Percentiles rank a stretch among this genome's conserved stretches.
Conservation (phyloP, 2,329 filamentous ascomycete genomes). For the Penicillium expansum region DNA sequence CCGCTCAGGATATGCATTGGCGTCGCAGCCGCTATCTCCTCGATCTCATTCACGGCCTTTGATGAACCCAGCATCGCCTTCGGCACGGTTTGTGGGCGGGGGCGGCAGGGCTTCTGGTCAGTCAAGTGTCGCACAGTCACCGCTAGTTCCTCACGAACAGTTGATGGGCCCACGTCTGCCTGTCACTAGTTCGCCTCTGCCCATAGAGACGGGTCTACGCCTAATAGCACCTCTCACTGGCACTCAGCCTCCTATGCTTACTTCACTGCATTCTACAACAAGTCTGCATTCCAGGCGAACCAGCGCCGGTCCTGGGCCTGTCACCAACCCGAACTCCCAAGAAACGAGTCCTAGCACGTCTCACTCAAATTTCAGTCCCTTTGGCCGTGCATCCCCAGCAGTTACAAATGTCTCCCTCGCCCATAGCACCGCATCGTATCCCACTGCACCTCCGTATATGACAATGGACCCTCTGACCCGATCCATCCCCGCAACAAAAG, state of each 20-base stretch:
- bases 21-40: constrained; percentile 35
- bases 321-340: constrained; percentile 32
- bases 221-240: constrained; percentile 21
- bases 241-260: constrained; percentile 14
- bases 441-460: constrained; percentile 24
- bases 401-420: constrained; percentile 22
- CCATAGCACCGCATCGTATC: constrained; percentile 16
- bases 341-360: constrained; percentile 38
- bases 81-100: constrained; percentile 32
- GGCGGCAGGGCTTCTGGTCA: constrained; percentile 31
- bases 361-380: constrained; percentile 32
- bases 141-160: constrained; percentile 34
- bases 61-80: constrained; percentile 39
- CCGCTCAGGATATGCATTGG: constrained; percentile 25
- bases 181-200: constrained; percentile 27
- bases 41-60: constrained; percentile 29
- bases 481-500: constrained; percentile 22
- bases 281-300: constrained; percentile 32
- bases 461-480: constrained; percentile 29
- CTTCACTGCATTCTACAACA: constrained; percentile 35
- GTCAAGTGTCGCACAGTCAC: constrained; percentile 35
- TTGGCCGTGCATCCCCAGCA: constrained; percentile 32
- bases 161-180: constrained; percentile 29
- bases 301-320: constrained; percentile 31
- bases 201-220: constrained; percentile 24